Evolutionary conservation across 441 rosid genomes (phyloP).

Genomic region (Macaranga tanarius): DNA sequence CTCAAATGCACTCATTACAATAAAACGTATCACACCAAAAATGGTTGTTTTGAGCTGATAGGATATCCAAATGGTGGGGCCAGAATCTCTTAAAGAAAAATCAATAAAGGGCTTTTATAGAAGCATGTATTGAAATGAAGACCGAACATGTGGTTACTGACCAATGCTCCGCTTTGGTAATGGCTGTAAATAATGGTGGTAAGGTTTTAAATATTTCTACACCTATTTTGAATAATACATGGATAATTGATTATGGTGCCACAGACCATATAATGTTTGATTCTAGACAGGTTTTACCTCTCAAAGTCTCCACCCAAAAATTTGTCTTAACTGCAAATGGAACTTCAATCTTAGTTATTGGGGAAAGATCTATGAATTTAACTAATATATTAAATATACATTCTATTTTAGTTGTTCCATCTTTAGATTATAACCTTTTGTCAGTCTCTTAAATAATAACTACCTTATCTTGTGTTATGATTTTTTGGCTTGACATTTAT

Average conservation of each 20-base stretch:
- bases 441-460: background rate
- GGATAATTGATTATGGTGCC: conserved; percentile 6
- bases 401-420: conserved; percentile 1
- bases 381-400: background rate
- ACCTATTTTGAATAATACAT: background rate
- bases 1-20: background rate
- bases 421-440: background rate
- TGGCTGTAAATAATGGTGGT: background rate
- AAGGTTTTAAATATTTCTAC: conserved; percentile 11
- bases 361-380: background rate
- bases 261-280: conserved; percentile 8
- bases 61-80: conserved; percentile 6
- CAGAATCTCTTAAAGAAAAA: background rate
- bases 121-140: background rate
- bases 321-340: background rate
- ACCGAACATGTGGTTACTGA: background rate
- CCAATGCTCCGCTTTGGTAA: background rate
- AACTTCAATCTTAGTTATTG: background rate
- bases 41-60: background rate
- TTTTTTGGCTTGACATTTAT: conserved; percentile 12
- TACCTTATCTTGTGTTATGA: background rate
- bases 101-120: accelerated
- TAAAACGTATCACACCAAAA: background rate
- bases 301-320: background rate
- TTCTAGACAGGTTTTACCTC: background rate